A percentile compares a stretch with the other conserved stretches of the same genome.
Evolutionary conservation across 2,329 filamentous ascomycete genomes (phyloP).

Genomic region (Cytospora leucostoma): DNA sequence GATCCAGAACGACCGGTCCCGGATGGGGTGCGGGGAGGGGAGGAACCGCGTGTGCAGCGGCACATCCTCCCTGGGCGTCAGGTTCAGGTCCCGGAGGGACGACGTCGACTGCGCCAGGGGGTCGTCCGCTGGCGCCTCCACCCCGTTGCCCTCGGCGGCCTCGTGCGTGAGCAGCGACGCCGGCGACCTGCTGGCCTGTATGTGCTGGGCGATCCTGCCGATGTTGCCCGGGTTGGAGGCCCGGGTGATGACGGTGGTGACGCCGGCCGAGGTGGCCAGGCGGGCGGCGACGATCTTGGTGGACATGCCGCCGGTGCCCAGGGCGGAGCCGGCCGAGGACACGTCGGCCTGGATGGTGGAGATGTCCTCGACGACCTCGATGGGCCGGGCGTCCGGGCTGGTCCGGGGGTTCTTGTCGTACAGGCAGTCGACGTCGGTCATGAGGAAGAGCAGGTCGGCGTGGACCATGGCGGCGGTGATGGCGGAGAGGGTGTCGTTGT

Average conservation of each 20-base stretch:
- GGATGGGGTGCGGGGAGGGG: conserved; percentile 79
- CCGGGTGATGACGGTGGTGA: conserved; percentile 92
- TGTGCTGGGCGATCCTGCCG: conserved; percentile 78
- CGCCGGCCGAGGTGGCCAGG: conserved; percentile 88
- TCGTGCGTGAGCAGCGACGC: conserved; percentile 34
- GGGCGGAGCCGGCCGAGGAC: conserved; percentile 80
- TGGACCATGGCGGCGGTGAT: conserved; percentile 98
- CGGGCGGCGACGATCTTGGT: conserved; percentile 95
- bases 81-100: conserved; percentile 43
- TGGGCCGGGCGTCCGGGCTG: conserved; percentile 81
- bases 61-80: conserved; percentile 44
- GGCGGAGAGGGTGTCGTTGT: conserved; percentile 96
- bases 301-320: conserved; percentile 95
- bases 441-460: conserved; percentile 93
- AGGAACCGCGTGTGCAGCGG: conserved; percentile 92
- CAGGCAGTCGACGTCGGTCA: conserved; percentile 98
- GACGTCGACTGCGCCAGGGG: conserved; percentile 44
- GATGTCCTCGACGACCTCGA: conserved; percentile 92
- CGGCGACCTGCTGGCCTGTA: conserved; percentile 61
- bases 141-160: conserved; percentile 31
- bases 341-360: conserved; percentile 80
- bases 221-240: conserved; percentile 95
- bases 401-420: conserved; percentile 94
- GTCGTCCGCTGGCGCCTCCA: conserved; percentile 38
- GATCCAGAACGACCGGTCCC: conserved; percentile 96